phyloP scores from a whole-genome alignment of 2,329 filamentous ascomycete species.

The Coniochaeta pulveracea region DNA sequence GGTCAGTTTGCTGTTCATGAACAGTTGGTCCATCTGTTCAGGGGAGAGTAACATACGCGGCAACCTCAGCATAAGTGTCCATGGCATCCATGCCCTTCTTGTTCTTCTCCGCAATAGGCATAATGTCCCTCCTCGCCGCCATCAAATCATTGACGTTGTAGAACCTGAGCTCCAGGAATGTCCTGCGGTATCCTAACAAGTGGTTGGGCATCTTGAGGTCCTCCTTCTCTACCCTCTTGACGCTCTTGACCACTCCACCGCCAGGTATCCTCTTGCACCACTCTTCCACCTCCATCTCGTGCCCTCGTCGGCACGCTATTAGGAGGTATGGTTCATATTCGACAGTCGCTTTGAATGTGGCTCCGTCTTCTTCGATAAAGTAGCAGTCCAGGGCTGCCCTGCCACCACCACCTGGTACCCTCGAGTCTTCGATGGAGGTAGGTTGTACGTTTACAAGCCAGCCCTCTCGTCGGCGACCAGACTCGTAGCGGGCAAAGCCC shows the following conservation, averaged over 20 bases:
- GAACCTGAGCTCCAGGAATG: constrained; percentile 79
- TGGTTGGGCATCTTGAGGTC: constrained; percentile 94
- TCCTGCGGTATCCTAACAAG: constrained; percentile 78
- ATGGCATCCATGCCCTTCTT: constrained; percentile 93
- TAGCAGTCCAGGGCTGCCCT: constrained; percentile 91
- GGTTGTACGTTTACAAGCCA: constrained; percentile 96
- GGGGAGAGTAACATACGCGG: constrained; percentile 53
- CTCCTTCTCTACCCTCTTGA: constrained; percentile 77
- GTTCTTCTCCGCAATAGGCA: constrained; percentile 91
- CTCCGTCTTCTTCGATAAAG: constrained; percentile 82
- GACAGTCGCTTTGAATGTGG: constrained; percentile 89
- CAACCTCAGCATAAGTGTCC: constrained; percentile 97
- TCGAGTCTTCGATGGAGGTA: constrained; percentile 77
- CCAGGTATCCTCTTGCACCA: constrained; percentile 71
- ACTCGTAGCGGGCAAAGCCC: constrained; percentile 87
- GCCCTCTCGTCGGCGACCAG: constrained; percentile 66
- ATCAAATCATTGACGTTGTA: constrained; percentile 79
- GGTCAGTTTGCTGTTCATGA: constrained; percentile 18
- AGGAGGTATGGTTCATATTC: constrained; percentile 97
- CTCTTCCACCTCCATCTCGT: constrained; percentile 90
- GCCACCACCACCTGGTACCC: constrained; percentile 73
- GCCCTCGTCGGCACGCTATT: constrained; percentile 77
- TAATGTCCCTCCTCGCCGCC: constrained; percentile 70
- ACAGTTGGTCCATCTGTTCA: no score
- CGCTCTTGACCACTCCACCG: constrained; percentile 70